Evolutionary conservation across 352 stramenopile species (phyloP).

Genomic region (Thraustochytrium sp.): DNA sequence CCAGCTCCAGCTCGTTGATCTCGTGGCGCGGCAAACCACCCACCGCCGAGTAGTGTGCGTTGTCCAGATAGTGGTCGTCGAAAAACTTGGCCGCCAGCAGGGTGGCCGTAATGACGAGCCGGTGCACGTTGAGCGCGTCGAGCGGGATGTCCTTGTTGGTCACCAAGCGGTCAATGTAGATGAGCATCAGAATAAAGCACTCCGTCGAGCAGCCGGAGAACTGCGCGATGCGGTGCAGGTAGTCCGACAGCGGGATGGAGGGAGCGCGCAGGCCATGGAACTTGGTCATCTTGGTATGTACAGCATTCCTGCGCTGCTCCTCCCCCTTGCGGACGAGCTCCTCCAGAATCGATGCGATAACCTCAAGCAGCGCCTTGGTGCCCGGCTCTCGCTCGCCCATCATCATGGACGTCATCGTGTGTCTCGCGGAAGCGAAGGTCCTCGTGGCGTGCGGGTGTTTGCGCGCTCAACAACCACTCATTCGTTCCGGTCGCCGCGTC

Average conservation of each 20-base stretch:
- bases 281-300: conserved; percentile 43
- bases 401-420: conserved; percentile 23
- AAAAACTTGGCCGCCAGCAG: conserved; percentile 38
- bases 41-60: conserved; percentile 33
- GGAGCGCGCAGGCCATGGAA: conserved; percentile 35
- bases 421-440: neutral
- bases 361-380: neutral
- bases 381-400: neutral
- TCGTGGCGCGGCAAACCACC: conserved; percentile 12
- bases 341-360: conserved; percentile 39
- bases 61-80: conserved; percentile 41
- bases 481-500: too few relatives aligned
- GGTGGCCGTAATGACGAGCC: conserved; percentile 28
- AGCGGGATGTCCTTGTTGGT: conserved; percentile 41
- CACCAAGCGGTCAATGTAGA: conserved; percentile 41
- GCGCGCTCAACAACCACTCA: neutral
- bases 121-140: conserved; percentile 34
- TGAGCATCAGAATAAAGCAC: conserved; percentile 36
- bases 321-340: conserved; percentile 22
- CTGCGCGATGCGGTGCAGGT: conserved; percentile 23
- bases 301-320: neutral
- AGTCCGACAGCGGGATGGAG: conserved; percentile 5
- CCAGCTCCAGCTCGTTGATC: conserved; percentile 39
- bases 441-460: neutral
- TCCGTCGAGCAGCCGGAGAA: conserved; percentile 34